Evolutionary conservation across 192 early-diverging fungal species (phyloP).

Genomic region (Coemansia sp.): DNA sequence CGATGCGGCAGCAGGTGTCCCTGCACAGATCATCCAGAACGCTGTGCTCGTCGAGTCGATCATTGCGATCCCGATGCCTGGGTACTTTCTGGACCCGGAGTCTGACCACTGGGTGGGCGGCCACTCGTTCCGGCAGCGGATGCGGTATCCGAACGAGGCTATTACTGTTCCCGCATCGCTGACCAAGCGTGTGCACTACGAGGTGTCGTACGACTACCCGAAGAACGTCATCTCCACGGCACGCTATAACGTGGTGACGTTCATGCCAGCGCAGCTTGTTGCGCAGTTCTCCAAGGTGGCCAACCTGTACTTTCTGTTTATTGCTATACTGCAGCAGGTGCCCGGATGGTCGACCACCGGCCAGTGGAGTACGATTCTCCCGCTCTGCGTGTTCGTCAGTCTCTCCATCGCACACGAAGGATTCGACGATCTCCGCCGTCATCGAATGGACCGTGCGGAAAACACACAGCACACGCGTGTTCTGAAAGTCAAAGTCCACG

Average conservation of each 20-base stretch:
- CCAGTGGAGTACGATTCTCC: constrained; percentile 74
- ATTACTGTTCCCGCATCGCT: constrained; percentile 53
- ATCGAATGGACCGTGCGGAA: constrained; percentile 64
- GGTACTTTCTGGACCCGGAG: constrained; percentile 46
- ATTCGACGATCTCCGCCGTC: constrained; percentile 70
- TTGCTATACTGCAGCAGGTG: constrained; percentile 84
- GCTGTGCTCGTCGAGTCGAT: constrained; percentile 15
- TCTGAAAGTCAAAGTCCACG: constrained; percentile 59
- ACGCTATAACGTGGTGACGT: constrained; percentile 84
- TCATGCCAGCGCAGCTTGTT: constrained; percentile 92
- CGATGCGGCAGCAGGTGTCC: background rate
- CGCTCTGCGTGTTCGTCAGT: constrained; percentile 71
- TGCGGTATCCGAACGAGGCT: constrained; percentile 44
- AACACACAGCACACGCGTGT: constrained; percentile 60
- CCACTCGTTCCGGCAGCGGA: constrained; percentile 49
- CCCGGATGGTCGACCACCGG: constrained; percentile 77
- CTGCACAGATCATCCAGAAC: constrained; percentile 5
- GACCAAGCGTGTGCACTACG: constrained; percentile 57
- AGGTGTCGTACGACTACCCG: constrained; percentile 55
- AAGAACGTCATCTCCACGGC: constrained; percentile 67
- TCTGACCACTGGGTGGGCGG: constrained; percentile 55
- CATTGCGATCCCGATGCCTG: constrained; percentile 52
- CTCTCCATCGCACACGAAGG: constrained; percentile 80
- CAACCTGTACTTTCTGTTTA: constrained; percentile 92
- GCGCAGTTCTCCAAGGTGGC: constrained; percentile 96